Evolutionary conservation across 2,329 filamentous ascomycete genomes (phyloP).

Genomic region (Orbilia javanica): DNA sequence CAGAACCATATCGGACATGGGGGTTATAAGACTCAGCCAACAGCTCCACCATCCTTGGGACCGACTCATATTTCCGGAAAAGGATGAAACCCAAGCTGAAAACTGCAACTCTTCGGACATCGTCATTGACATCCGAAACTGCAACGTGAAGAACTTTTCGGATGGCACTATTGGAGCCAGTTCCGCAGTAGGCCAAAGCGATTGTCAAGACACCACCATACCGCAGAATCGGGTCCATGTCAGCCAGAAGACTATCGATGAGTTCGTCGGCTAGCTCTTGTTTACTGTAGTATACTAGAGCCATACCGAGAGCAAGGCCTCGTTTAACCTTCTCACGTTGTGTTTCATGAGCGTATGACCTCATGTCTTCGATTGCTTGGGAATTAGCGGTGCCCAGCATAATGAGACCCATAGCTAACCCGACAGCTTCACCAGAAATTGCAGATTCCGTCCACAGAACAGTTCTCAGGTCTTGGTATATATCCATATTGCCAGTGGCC

Average conservation of each 20-base stretch:
- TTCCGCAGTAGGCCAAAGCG: constrained; percentile 95
- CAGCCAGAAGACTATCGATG: constrained; percentile 91
- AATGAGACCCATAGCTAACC: constrained; percentile 94
- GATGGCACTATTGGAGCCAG: constrained; percentile 97
- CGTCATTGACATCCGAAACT: constrained; percentile 97
- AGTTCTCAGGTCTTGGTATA: constrained; percentile 89
- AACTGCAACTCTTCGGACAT: constrained; percentile 93
- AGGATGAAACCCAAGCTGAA: constrained; percentile 98
- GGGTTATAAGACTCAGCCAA: constrained; percentile 99
- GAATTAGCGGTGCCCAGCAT: constrained; percentile 99
- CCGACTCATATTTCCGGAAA: constrained; percentile 96
- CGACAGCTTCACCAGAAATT: constrained; percentile 95
- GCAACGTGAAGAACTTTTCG: constrained; percentile 94
- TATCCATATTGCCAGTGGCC: constrained; percentile 89
- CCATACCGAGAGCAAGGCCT: constrained; percentile 94
- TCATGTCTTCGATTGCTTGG: constrained; percentile 94
- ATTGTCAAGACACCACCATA: constrained; percentile 99
- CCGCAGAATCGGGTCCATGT: constrained; percentile 90
- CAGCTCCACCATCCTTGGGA: constrained; percentile 98
- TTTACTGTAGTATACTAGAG: constrained; percentile 96
- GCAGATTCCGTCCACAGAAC: constrained; percentile 94
- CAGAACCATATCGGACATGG: constrained; percentile 95
- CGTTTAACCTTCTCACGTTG: constrained; percentile 99
- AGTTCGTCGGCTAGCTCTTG: constrained; percentile 95
- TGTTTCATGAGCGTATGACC: constrained; percentile 95